A percentile compares a stretch with the other conserved stretches of the same genome.
Conservation (phyloP, 345 rosid genomes). For the Luvunga scandens region DNA sequence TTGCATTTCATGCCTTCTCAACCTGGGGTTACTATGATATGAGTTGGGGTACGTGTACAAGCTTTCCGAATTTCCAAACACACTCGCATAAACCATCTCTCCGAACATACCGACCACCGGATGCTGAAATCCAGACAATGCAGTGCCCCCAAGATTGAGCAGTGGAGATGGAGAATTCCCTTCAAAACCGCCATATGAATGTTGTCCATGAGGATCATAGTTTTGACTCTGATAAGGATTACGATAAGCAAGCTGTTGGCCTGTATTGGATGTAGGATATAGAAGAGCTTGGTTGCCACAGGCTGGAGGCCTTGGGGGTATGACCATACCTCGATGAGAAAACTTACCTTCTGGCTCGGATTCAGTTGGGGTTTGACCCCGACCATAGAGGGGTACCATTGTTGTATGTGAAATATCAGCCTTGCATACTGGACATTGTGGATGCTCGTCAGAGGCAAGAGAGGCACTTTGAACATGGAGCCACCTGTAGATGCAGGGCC, state of each 20-base stretch:
- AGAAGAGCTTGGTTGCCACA: conserved; percentile 32
- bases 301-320: conserved; percentile 83
- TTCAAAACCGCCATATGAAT: conserved; percentile 22
- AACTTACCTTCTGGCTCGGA: conserved; percentile 32
- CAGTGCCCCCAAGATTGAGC: conserved; percentile 29
- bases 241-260: conserved; percentile 61
- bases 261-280: conserved; percentile 16
- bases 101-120: conserved; percentile 61
- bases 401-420: conserved; percentile 67
- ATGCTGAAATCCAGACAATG: conserved; percentile 33
- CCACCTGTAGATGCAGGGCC: conserved; percentile 98
- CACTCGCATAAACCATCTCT: conserved; percentile 72
- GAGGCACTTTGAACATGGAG: conserved; percentile 65
- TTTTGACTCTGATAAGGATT: conserved; percentile 53
- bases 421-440: conserved; percentile 95
- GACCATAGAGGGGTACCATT: conserved; percentile 91
- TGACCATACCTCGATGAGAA: conserved; percentile 23
- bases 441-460: conserved; percentile 51
- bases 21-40: conserved; percentile 44
- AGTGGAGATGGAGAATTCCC: conserved; percentile 29
- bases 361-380: conserved; percentile 42
- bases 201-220: conserved; percentile 21
- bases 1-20: conserved; percentile 69
- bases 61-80: conserved; percentile 64
- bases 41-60: conserved; percentile 48